Conservation (phyloP, 768 basidiomycete species). For the Dioszegia hungarica region DNA sequence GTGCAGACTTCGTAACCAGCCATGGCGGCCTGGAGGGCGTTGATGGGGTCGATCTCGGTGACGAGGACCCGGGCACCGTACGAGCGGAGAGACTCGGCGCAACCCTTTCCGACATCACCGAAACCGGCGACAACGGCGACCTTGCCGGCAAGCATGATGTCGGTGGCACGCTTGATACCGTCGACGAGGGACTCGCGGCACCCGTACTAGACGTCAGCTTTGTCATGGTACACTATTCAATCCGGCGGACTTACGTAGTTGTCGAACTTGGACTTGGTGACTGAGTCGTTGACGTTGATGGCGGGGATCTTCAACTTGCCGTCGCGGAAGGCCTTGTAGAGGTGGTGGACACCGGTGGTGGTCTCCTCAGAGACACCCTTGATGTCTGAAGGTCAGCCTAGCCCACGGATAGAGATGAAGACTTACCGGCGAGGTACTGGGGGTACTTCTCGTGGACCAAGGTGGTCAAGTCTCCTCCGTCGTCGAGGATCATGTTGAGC, state of each 20-base stretch:
- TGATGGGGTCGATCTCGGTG: constrained; percentile 99
- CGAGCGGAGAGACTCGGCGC: constrained; percentile 92
- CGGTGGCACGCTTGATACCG: constrained; percentile 99
- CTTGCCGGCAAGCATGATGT: constrained; percentile 99
- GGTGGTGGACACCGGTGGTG: constrained; percentile 97
- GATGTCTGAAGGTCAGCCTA: constrained; percentile 59
- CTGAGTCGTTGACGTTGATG: constrained; percentile 99
- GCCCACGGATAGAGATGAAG: background rate
- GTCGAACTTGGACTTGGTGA: constrained; percentile 97
- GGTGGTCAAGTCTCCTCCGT: constrained; percentile 92
- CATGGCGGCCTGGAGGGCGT: constrained; percentile 99
- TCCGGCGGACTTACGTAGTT: constrained; percentile 45
- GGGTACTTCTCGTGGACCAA: constrained; percentile 96
- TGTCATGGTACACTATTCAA: too few relatives aligned
- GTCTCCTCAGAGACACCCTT: constrained; percentile 97
- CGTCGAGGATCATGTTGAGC: constrained; percentile 98
- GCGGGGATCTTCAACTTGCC: constrained; percentile 95
- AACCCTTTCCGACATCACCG: constrained; percentile 99
- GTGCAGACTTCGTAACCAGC: constrained; percentile 97
- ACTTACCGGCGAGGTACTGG: constrained; percentile 69
- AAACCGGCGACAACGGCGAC: constrained; percentile 98
- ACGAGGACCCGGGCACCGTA: constrained; percentile 94
- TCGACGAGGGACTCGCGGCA: constrained; percentile 99
- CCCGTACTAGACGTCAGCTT: constrained; percentile 84
- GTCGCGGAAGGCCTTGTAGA: constrained; percentile 96